These are phyloP conservation scores for Botrytis tulipae DNA, from an alignment of 2,329 filamentous ascomycete genomes.

Conservation along the genomic window DNA sequence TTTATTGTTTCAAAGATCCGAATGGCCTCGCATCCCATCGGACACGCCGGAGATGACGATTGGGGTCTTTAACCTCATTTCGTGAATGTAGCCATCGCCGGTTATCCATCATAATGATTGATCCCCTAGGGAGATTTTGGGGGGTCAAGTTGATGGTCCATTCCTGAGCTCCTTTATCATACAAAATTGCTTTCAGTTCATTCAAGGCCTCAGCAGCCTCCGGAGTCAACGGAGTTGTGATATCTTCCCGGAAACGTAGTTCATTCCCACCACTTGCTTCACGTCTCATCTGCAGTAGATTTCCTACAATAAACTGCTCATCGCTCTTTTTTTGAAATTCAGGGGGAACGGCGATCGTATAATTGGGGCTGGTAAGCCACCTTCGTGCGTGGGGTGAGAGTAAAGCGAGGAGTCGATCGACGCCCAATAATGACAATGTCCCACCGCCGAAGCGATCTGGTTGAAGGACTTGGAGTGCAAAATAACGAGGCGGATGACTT, in stretches of 20 bases:
- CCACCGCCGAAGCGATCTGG: constrained; percentile 28
- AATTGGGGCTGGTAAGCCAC: constrained; percentile 28
- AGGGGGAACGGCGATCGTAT: constrained; percentile 34
- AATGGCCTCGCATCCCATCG: constrained; percentile 34
- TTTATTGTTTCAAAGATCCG: not conserved
- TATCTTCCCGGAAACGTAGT: constrained; percentile 29
- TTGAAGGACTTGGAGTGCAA: constrained; percentile 36
- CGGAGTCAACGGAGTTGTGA: constrained; percentile 33
- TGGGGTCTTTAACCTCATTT: constrained; percentile 39
- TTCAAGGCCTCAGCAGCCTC: constrained; percentile 35
- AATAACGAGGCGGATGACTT: constrained; percentile 32
- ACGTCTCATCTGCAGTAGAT: not conserved
- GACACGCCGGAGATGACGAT: constrained; percentile 41
- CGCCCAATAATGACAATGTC: constrained; percentile 29
- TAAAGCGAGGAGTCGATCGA: constrained; percentile 26
- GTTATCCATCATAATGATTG: constrained; percentile 42
- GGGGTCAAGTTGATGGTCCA: constrained; percentile 31
- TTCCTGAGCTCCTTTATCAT: not conserved
- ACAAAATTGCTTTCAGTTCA: constrained; percentile 36
- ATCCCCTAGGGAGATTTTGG: constrained; percentile 33
- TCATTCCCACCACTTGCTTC: constrained; percentile 19
- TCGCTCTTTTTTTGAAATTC: constrained; percentile 39
- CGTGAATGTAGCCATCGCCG: constrained; percentile 41
- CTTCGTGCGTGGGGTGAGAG: constrained; percentile 24
- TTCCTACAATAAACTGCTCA: constrained; percentile 29